Evolutionary conservation across 2,329 filamentous ascomycete genomes (phyloP).

Genomic region (Colletotrichum sp.): DNA sequence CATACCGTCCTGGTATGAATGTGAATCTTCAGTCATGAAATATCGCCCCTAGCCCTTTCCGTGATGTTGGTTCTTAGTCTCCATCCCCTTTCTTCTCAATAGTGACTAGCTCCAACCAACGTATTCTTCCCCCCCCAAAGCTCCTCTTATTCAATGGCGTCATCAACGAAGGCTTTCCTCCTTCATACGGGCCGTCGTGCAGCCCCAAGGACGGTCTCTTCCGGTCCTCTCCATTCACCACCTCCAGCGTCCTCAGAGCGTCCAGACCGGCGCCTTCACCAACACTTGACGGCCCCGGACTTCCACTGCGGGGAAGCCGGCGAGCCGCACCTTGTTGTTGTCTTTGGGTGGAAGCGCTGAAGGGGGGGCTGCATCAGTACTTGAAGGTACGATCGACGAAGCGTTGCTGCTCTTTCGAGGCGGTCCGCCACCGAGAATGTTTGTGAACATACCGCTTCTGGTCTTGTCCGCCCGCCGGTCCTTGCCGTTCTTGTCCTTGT

Average conservation of each 20-base stretch:
- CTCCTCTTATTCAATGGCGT: not conserved
- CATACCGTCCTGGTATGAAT: conserved; percentile 12
- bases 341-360: conserved; percentile 49
- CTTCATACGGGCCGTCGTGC: not conserved
- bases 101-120: not conserved
- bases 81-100: not conserved
- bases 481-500: conserved; percentile 49
- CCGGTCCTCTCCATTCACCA: not conserved
- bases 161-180: not conserved
- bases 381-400: conserved; percentile 29
- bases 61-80: not conserved
- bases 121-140: not conserved
- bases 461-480: conserved; percentile 44
- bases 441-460: conserved; percentile 51
- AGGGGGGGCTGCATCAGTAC: conserved; percentile 45
- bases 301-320: conserved; percentile 77
- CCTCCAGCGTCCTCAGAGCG: conserved; percentile 36
- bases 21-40: conserved; percentile 20
- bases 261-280: conserved; percentile 78
- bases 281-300: conserved; percentile 78
- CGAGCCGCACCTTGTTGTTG: conserved; percentile 69
- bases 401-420: conserved; percentile 37
- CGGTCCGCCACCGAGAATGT: conserved; percentile 23
- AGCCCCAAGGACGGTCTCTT: not conserved
- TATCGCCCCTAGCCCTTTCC: not conserved